Evolutionary conservation across 257 asterid genomes (phyloP), one percentile per base, ranked within the genome.

Genomic region (Solanum chaucha): DNA sequence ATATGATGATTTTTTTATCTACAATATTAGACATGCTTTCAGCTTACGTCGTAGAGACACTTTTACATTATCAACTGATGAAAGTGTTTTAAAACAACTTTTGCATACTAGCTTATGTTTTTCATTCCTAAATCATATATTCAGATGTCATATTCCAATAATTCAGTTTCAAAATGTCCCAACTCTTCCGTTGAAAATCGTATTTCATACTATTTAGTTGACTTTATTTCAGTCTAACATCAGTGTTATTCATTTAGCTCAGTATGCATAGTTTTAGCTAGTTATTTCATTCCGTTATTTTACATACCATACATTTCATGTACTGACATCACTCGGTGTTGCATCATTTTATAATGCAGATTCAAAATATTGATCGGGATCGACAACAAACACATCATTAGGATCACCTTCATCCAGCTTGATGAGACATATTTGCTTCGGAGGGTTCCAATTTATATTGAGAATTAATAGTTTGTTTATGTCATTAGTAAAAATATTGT

Each of bases 281-380:
- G 20, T 15, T 51, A 2, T 51, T 51, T 51, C 20, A 44, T 1
- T 44, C 14, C 14, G 15, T 1, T 44, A 44, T 51, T 15, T 51
- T 51, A 0, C 61, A 51, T 15, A 15, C 8, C 8, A 1, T 51
- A 51, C 22, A 51, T 17, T 51, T 6, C 3, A 51, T 15, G 9
- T 15, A 5, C 1, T 51, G 0, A 51, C 1, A 2, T 15, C 0
- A 51, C 5, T 51, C 3, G 1, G 2, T 7, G 1, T 40, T 40
- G 44, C 44, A 40, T 40, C 1, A 40, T 40, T 8, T 19, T 51
- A 51, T 51, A 5, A 15, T 41, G 20, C 20, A 51, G 22, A 17
- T 14, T 15, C 8, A 30, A 51, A 41, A 51, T 51, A 51, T 51
- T 40, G 44, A 40, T 51, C 22, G 2, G 20, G 7, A 51, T 51